Percentiles rank a stretch among this genome's conserved stretches.
Conservation (phyloP, 2,329 filamentous ascomycete genomes). For the Trichoderma sp. region DNA sequence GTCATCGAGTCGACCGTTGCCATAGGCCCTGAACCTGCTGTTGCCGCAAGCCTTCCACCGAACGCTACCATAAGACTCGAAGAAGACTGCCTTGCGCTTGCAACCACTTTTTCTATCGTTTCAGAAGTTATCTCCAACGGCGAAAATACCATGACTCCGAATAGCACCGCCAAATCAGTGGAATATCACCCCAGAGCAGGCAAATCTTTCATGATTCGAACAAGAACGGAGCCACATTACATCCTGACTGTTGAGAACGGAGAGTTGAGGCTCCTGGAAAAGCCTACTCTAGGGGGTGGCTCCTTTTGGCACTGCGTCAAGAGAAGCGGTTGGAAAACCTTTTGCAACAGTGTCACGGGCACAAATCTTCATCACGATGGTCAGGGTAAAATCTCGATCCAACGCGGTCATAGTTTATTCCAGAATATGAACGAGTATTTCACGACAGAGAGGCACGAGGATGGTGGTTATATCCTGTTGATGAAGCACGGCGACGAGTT, state of each 20-base stretch:
- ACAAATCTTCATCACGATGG: neutral
- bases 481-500: neutral
- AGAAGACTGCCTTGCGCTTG: neutral
- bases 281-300: neutral
- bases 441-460: neutral
- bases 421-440: neutral
- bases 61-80: neutral
- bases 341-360: neutral
- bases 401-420: neutral
- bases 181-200: neutral
- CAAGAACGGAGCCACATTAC: neutral
- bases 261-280: neutral
- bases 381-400: neutral
- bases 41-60: neutral
- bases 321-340: neutral
- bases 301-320: neutral
- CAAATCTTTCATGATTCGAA: neutral
- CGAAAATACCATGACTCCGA: neutral
- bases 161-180: neutral
- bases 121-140: neutral
- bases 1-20: neutral
- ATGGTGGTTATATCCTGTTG: neutral
- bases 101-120: neutral
- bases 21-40: neutral
- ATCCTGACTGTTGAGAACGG: neutral